A percentile compares a stretch with the other conserved stretches of the same genome.
Evolutionary conservation across 371 early-diverging fungal species (phyloP).

Genomic region (Capniomyces stellatus): DNA sequence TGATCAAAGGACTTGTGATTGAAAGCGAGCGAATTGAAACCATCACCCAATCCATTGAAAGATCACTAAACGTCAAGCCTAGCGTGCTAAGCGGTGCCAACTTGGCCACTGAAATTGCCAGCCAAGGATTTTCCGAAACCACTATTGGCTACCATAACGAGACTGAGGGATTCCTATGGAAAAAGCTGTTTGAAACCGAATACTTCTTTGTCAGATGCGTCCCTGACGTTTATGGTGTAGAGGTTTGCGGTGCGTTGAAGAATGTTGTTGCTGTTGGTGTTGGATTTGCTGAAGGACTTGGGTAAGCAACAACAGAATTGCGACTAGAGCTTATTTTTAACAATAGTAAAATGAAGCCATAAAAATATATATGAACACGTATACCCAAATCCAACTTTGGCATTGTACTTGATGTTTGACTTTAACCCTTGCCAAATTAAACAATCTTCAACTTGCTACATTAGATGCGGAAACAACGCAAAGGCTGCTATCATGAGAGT

Average conservation of each 20-base stretch:
- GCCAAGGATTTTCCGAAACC: conserved; percentile 85
- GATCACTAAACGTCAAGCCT: conserved; percentile 46
- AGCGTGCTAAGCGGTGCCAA: conserved; percentile 97
- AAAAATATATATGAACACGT: too few species aligned
- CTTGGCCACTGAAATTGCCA: conserved; percentile 93
- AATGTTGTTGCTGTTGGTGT: conserved; percentile 97
- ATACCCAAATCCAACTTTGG: too few species aligned
- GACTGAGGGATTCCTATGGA: conserved; percentile 55
- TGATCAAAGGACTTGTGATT: conserved; percentile 90
- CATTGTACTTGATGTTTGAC: too few species aligned
- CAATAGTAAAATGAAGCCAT: too few species aligned
- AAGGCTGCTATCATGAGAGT: conserved; percentile 94
- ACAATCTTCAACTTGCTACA: too few species aligned
- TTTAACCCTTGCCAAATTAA: too few species aligned
- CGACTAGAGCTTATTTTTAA: too few species aligned
- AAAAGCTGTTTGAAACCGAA: conserved; percentile 66
- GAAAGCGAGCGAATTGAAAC: conserved; percentile 52
- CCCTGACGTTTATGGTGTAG: conserved; percentile 78
- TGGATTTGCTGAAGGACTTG: conserved; percentile 86
- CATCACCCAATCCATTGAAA: conserved; percentile 74
- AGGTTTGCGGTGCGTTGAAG: conserved; percentile 96
- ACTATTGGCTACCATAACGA: conserved; percentile 68
- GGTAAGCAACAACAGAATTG: too few species aligned
- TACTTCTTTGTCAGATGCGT: conserved; percentile 74
- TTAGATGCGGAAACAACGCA: conserved; percentile 68